A percentile compares a stretch with the other conserved stretches of the same genome.
These are phyloP conservation scores for Chalciporus chontae DNA, from an alignment of 768 basidiomycete genomes.

Conservation along the genomic window DNA sequence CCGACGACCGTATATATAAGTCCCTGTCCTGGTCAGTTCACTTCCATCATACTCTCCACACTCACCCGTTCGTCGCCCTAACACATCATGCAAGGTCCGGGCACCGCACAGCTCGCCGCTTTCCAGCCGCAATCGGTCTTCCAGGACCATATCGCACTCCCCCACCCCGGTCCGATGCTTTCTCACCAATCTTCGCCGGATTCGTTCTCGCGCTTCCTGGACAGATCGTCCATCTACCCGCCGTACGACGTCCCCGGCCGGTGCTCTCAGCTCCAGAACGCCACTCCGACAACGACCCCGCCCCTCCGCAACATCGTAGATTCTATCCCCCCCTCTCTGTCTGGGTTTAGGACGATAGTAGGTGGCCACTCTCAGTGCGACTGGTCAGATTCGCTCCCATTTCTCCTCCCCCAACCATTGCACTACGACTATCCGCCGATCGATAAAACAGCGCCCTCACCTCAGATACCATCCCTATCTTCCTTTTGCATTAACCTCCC, in stretches of 20 bases:
- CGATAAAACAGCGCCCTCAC: slow-evolving; percentile 11
- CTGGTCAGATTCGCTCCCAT: slow-evolving; percentile 22
- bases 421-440: slow-evolving; percentile 16
- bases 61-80: neutral
- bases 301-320: slow-evolving; percentile 17
- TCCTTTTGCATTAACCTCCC: slow-evolving; percentile 10
- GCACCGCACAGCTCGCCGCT: slow-evolving; percentile 10
- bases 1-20: slow-evolving; percentile 19
- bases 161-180: slow-evolving; percentile 8
- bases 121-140: slow-evolving; percentile 14
- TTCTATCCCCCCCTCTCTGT: slow-evolving; percentile 19
- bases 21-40: neutral
- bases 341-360: slow-evolving; percentile 20
- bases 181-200: slow-evolving; percentile 19
- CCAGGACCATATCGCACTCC: slow-evolving; percentile 13
- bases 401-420: slow-evolving; percentile 15
- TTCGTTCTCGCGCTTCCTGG: slow-evolving; percentile 28
- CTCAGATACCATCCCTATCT: slow-evolving; percentile 1
- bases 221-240: slow-evolving; percentile 27
- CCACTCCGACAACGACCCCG: slow-evolving; percentile 3
- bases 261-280: slow-evolving; percentile 8
- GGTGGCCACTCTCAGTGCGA: slow-evolving; percentile 21
- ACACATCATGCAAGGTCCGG: slow-evolving; percentile 11
- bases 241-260: slow-evolving; percentile 13
- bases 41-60: neutral